Evolutionary conservation across 2,329 filamentous ascomycete genomes (phyloP).

Genomic region (Ambrosiella xylebori): DNA sequence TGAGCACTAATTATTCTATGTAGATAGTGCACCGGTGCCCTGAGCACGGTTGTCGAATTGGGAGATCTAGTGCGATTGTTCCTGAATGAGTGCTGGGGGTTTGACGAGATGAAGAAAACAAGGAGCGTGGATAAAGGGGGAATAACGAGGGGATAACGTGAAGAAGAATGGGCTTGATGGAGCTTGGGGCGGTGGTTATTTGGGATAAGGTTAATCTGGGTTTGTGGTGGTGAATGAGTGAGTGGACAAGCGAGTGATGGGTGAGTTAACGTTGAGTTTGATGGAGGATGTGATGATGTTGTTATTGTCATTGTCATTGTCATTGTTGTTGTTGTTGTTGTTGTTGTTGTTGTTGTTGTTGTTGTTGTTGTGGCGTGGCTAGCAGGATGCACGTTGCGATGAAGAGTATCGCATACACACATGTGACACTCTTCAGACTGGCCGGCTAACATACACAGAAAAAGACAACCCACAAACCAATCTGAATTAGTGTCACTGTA

Average conservation of each 20-base stretch:
- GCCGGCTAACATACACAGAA: no score
- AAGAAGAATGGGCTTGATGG: background rate
- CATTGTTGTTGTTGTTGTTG: background rate
- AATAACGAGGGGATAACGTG: background rate
- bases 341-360: no score
- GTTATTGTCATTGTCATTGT: background rate
- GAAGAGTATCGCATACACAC: no score
- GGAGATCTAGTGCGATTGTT: background rate
- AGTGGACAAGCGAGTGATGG: background rate
- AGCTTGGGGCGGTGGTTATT: background rate
- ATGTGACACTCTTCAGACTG: no score
- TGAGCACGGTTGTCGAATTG: background rate
- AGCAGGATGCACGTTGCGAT: no score
- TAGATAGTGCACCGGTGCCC: no score
- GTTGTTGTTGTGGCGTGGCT: background rate
- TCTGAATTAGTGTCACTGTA: no score
- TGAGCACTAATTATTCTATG: no score
- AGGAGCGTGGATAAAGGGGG: background rate
- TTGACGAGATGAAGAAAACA: no score
- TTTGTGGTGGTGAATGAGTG: no score
- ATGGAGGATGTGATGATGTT: background rate
- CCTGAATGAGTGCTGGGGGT: no score
- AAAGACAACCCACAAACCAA: no score
- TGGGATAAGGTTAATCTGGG: background rate
- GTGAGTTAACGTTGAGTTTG: background rate